Base-by-base conservation (phyloP, 805 yeast species). In the Metschnikowia cubensis region DNA sequence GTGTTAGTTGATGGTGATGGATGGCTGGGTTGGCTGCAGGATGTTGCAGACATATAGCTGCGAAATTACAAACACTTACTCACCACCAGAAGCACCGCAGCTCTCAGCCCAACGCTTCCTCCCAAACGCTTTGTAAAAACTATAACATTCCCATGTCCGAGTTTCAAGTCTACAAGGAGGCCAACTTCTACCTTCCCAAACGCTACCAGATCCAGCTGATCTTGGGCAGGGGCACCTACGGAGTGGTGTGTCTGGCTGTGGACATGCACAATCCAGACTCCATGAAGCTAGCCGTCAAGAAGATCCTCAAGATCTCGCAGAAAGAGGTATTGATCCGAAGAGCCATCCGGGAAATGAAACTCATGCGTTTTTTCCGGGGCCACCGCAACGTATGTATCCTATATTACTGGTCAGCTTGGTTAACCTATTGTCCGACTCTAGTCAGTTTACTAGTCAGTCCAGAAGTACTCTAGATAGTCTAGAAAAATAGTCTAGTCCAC, bases 181-280 rank as follows among this genome's bases (percentile, higher is more conserved):
- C 58, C n/a, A 53, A 82, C 48, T 87, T 89, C 64, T 80, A 80
- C 41, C 70, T 87, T 46, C 84, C 85, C 53, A 64, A 75, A 1
- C 69, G 87, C 35, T 89, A 87, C 65, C 71, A 76, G 47, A 71
- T 87, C 14, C 66, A 75, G 22, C 72, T 74, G 35, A 71, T 84
- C 2, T 71, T 89, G 47, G 96, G 96, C 0, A 84, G 84, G 61
- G 96, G 96, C 0, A 84, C 96, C 0, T 89, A 89, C 63, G 96
- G 96, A 0, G 80, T 84, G 0, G 96, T 89, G 3, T 87, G 94
- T 56, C 81, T 88, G 3, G 95, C 92, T 0, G 54, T 76, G 6
- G 89, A 84, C 59, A 57, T 69, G n/a, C 65, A 69, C 36, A 57
- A 74, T 13, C 42, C 39, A 17, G 49, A 59, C 37, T 63, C 66